phyloP scores from a whole-genome alignment of 768 basidiomycete genomes.

The Pisolithus tinctorius region DNA sequence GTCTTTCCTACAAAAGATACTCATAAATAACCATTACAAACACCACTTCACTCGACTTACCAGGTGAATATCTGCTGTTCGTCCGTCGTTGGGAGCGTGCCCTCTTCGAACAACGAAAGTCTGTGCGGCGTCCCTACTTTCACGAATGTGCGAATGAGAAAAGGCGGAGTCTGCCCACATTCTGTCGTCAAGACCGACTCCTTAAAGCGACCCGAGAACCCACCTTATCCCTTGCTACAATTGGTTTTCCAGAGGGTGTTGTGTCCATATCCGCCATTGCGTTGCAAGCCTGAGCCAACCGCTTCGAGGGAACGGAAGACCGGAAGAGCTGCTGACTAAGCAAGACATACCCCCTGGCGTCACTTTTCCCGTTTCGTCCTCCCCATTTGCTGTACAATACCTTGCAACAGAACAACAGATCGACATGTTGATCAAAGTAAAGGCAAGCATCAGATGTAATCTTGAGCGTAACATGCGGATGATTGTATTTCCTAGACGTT shows the following conservation, averaged over 20 bases:
- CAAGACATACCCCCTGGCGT: not conserved
- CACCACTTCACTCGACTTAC: slow-evolving; percentile 30
- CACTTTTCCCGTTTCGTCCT: not conserved
- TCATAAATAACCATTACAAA: not conserved
- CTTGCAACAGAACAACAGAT: not conserved
- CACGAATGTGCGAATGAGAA: slow-evolving; percentile 76
- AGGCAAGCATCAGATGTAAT: slow-evolving; percentile 41
- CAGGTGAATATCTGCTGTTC: slow-evolving; percentile 82
- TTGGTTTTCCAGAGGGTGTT: slow-evolving; percentile 38
- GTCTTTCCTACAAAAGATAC: slow-evolving; percentile 54
- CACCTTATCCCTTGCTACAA: slow-evolving; percentile 57
- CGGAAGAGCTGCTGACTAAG: not conserved
- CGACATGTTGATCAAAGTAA: slow-evolving; percentile 84
- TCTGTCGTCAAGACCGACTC: not conserved
- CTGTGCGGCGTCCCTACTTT: slow-evolving; percentile 78
- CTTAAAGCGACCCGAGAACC: not conserved
- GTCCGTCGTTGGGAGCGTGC: slow-evolving; percentile 67
- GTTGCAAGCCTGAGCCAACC: not conserved
- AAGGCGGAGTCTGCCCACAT: slow-evolving; percentile 58
- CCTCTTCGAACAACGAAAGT: slow-evolving; percentile 69
- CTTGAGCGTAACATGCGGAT: not conserved
- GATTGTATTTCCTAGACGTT: slow-evolving; percentile 55
- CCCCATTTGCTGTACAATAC: not conserved
- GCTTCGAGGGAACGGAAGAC: not conserved
- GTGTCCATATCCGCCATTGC: slow-evolving; percentile 34